phyloP scores from a whole-genome alignment of 768 basidiomycete species.

The Suillus placidus region DNA sequence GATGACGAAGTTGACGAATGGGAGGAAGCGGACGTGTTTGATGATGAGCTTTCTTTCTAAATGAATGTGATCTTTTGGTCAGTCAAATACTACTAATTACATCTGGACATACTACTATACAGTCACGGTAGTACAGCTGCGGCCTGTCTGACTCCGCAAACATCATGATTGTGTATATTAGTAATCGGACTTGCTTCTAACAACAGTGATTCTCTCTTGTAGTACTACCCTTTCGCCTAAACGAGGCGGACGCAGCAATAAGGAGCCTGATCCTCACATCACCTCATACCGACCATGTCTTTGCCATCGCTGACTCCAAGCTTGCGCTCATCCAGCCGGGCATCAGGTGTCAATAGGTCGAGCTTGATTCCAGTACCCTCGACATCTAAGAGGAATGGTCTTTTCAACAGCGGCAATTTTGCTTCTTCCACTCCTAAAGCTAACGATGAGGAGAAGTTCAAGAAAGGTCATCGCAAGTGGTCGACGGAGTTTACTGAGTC shows the following conservation, averaged over 20 bases:
- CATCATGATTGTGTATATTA: no score
- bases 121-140: no score
- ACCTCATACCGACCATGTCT: slow-evolving; percentile 18
- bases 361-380: slow-evolving; percentile 52
- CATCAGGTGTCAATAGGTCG: slow-evolving; percentile 24
- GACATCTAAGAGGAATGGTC: slow-evolving; percentile 34
- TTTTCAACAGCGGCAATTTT: slow-evolving; percentile 16
- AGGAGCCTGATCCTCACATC: slow-evolving; percentile 1
- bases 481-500: slow-evolving; percentile 32
- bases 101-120: no score
- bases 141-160: no score
- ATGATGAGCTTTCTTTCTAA: no score
- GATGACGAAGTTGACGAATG: no score
- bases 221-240: no score
- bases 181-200: no score
- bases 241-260: slow-evolving; percentile 10
- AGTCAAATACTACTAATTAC: no score
- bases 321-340: slow-evolving; percentile 28
- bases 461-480: slow-evolving; percentile 30
- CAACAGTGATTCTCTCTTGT: no score
- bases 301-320: slow-evolving; percentile 27
- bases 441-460: slow-evolving; percentile 24
- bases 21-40: no score
- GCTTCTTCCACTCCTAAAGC: slow-evolving; percentile 5
- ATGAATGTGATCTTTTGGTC: no score